Base-by-base conservation (phyloP, 305 asterid genomes). In the Stenogyne calaminthoides region DNA sequence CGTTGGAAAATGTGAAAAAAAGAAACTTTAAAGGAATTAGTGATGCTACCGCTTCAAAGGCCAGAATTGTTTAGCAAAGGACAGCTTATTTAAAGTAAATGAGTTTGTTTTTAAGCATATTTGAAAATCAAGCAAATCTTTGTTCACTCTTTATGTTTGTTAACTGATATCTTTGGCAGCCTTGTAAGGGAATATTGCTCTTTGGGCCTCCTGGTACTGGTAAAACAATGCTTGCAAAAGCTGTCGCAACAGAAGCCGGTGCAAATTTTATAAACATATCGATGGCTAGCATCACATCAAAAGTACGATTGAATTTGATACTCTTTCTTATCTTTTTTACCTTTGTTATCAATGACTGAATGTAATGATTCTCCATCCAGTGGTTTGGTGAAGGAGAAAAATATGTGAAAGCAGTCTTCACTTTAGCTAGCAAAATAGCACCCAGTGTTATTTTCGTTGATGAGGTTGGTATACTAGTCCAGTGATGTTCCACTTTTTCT, bases 371-470 rank as follows among this genome's bases (percentile, higher is more conserved):
- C 80, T 76, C 25, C 42, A 39, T 65, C 39, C 82, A 93, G 98
- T 90, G 97, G 96, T 90, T 90, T 73, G 98, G 98, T 73, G 98
- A 93, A 87, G 97, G 96, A 71, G 97, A 93, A 79, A 90, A 90
- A 65, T 90, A 93, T 75, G 97, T 90, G 59, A 93, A 90, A 82
- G 97, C 97, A 19, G 93, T 93, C 80, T 93, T 93, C 86, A 77
- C 88, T 0, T 78, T 90, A 78, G 98, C 98, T 14, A 93, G 97
- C 87, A 90, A 93, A 87, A 90, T 90, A 60, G 76, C 96, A 22
- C 98, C 98, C 14, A 90, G 97, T 59, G 95, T 93, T 69, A 83
- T 93, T 61, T 93, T 93, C 64, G 98, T 93, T 69, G 98, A 92
- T 66, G 97, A 93, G 96, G 98, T 92, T n/a, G 44, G 95, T 77